Conservation (phyloP, 176 grass and related monocot genomes). For the Phoenix dactylifera region DNA sequence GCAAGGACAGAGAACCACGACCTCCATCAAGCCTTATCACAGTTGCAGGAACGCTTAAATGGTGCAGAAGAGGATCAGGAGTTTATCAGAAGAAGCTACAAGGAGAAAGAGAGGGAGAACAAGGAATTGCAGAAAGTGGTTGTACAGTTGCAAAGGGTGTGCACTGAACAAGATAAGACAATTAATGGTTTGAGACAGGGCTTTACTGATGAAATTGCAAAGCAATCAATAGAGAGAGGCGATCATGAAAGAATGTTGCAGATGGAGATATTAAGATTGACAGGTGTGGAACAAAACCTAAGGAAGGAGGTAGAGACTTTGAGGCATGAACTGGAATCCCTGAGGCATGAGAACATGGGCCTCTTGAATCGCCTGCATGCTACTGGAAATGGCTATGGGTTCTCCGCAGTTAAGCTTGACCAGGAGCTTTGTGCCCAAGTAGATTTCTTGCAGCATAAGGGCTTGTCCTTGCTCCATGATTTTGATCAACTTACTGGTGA, state of each 20-base stretch:
- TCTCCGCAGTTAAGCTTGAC: constrained; percentile 42
- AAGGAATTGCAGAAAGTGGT: constrained; percentile 57
- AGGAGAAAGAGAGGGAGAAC: constrained; percentile 61
- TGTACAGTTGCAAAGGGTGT: constrained; percentile 50
- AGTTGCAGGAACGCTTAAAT: constrained; percentile 41
- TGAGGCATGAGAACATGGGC: constrained; percentile 67
- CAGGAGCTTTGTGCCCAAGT: constrained; percentile 48
- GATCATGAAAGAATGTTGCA: constrained; percentile 36
- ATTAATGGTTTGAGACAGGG: constrained; percentile 58
- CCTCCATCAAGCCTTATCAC: constrained; percentile 38
- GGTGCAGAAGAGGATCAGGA: constrained; percentile 43
- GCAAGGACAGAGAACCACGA: constrained; percentile 25
- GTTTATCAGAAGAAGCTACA: constrained; percentile 39
- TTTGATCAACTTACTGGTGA: constrained; percentile 33
- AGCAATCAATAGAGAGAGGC: constrained; percentile 25
- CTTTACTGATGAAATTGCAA: constrained; percentile 29
- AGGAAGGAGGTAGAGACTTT: constrained; percentile 56
- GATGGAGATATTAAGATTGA: constrained; percentile 61
- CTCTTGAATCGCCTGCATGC: constrained; percentile 42
- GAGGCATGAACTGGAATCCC: constrained; percentile 48
- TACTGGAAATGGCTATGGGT: constrained; percentile 33
- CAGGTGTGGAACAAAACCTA: constrained; percentile 70
- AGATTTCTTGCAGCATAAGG: constrained; percentile 52
- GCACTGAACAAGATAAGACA: constrained; percentile 70
- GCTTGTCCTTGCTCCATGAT: constrained; percentile 66